Percentiles rank a stretch among this genome's conserved stretches.
phyloP scores from a whole-genome alignment of 352 stramenopile species.

The Phytophthora fragariaefolia region DNA sequence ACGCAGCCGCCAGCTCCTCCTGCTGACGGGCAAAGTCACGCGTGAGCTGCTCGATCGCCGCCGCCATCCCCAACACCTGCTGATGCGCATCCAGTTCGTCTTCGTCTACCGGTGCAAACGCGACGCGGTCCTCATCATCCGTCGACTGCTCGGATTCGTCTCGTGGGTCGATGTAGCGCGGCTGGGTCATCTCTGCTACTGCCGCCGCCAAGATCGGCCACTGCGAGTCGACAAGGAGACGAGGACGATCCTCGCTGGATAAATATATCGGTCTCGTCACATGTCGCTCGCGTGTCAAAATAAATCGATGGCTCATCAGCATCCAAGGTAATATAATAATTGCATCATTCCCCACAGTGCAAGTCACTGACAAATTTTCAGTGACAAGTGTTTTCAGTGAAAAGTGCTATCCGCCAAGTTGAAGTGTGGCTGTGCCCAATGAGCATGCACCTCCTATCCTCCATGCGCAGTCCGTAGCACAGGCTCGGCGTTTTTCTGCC shows the following conservation, averaged over 20 bases:
- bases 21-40: slow-evolving; percentile 66
- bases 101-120: slow-evolving; percentile 13
- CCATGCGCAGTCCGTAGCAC: slow-evolving; percentile 2
- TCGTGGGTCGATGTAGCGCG: slow-evolving; percentile 12
- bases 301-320: no score
- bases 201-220: neutral
- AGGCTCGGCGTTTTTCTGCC: slow-evolving; percentile 10
- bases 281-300: slow-evolving; percentile 18
- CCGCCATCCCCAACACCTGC: slow-evolving; percentile 71
- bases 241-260: slow-evolving; percentile 20
- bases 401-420: slow-evolving; percentile 10
- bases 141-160: slow-evolving; percentile 1
- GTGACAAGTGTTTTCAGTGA: no score
- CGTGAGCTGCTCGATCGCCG: slow-evolving; percentile 65
- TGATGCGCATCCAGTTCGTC: slow-evolving; percentile 55
- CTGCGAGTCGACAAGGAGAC: slow-evolving; percentile 5
- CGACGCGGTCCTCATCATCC: slow-evolving; percentile 5
- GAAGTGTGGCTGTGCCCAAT: slow-evolving; percentile 28
- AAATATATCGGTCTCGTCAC: slow-evolving; percentile 24
- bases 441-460: neutral
- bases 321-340: no score
- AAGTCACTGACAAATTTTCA: no score
- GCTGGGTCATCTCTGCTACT: slow-evolving; percentile 26
- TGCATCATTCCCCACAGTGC: neutral
- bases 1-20: slow-evolving; percentile 55